Conservation (phyloP, 2,329 filamentous ascomycete species). For the Neocucurbitaria cava region DNA sequence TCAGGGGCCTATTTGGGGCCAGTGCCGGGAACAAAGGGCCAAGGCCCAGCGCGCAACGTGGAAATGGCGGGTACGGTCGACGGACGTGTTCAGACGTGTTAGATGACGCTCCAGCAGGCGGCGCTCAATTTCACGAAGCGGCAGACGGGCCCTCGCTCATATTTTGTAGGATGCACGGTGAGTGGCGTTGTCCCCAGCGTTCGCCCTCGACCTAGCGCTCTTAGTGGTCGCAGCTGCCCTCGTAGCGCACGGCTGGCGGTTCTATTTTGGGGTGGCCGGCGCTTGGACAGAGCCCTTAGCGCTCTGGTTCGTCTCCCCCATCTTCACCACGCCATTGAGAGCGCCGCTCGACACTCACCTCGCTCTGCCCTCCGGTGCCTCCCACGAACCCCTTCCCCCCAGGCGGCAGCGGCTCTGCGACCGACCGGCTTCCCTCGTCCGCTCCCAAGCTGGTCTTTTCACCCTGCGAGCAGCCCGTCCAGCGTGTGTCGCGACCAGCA, state of each 20-base stretch:
- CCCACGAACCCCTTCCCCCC: constrained; percentile 22
- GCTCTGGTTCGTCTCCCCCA: constrained; percentile 29
- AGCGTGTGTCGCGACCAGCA: constrained; percentile 18
- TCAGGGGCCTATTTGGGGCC: constrained; percentile 22
- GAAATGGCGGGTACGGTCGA: neutral
- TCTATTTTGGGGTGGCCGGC: constrained; percentile 15
- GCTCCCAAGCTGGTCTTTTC: constrained; percentile 28
- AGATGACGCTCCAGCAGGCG: neutral
- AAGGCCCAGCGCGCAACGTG: constrained; percentile 5
- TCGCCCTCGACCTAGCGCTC: constrained; percentile 10
- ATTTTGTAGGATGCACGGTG: constrained; percentile 2
- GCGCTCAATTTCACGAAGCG: neutral
- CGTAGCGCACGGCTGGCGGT: constrained; percentile 1
- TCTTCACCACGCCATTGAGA: constrained; percentile 29
- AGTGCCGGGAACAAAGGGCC: constrained; percentile 14
- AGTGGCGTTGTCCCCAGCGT: constrained; percentile 5
- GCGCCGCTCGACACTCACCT: constrained; percentile 21
- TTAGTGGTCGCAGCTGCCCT: constrained; percentile 21
- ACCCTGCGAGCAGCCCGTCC: constrained; percentile 3
- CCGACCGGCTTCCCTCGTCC: constrained; percentile 31
- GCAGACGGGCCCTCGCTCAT: neutral
- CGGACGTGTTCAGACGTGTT: too few species aligned
- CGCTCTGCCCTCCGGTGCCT: constrained; percentile 17
- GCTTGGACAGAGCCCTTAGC: constrained; percentile 15
- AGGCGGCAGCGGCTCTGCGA: constrained; percentile 33